Percentiles rank a stretch among this genome's conserved stretches.
phyloP scores from a whole-genome alignment of 257 asterid species.

The Solanum ossicruentum region DNA sequence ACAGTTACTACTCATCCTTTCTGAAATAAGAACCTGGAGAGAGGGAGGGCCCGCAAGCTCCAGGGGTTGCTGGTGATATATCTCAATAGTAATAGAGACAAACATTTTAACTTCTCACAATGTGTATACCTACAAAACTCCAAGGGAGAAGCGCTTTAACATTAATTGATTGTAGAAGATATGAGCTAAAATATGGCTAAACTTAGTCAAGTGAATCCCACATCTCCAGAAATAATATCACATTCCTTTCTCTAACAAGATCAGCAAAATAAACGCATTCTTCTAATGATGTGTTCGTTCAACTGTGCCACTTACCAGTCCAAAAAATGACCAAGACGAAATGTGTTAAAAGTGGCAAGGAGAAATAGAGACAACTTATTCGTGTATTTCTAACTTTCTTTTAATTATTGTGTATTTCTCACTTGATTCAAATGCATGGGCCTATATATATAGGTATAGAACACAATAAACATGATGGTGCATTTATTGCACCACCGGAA shows the following conservation, averaged over 20 bases:
- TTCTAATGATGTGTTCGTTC: background rate
- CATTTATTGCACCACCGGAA: background rate
- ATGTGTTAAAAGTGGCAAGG: background rate
- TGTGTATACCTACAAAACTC: background rate
- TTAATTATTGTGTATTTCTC: background rate
- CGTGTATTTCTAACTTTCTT: background rate
- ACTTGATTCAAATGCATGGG: background rate
- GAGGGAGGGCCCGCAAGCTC: background rate
- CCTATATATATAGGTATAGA: background rate
- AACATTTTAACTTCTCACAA: background rate
- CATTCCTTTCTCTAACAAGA: background rate
- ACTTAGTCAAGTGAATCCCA: background rate
- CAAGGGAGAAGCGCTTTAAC: background rate
- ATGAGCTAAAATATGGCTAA: background rate
- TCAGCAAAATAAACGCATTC: background rate
- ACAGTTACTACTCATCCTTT: background rate
- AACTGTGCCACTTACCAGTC: background rate
- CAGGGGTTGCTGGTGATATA: background rate
- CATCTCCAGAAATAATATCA: background rate
- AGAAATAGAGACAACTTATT: background rate
- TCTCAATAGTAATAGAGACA: background rate
- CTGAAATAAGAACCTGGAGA: background rate
- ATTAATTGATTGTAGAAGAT: background rate
- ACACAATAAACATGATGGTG: background rate
- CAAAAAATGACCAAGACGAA: background rate